These are phyloP conservation scores for Blastocladiella emersonii DNA, from an alignment of 371 early-diverging fungal genomes.

Conservation along the genomic window DNA sequence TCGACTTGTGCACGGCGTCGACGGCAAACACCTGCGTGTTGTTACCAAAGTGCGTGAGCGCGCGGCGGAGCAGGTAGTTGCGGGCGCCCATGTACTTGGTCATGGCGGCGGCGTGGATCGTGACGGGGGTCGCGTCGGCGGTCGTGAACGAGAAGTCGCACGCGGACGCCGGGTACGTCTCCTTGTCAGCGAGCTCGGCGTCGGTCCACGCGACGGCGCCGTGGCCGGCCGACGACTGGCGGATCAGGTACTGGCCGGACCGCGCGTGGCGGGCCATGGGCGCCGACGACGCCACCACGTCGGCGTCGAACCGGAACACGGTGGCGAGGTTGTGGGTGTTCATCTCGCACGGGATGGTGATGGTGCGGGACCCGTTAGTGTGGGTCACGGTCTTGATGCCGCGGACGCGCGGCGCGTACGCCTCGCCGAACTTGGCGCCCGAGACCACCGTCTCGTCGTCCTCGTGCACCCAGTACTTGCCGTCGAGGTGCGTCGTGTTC, in stretches of 20 bases:
- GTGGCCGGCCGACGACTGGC: neutral
- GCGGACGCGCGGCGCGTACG: neutral
- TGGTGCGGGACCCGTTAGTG: neutral
- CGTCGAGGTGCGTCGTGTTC: neutral
- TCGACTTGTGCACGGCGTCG: neutral
- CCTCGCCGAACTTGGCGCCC: neutral
- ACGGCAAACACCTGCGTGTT: neutral
- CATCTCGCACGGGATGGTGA: conserved; percentile 4
- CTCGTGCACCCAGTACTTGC: neutral
- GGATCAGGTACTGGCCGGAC: neutral
- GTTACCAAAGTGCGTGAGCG: neutral
- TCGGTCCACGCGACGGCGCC: neutral
- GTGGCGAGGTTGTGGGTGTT: neutral
- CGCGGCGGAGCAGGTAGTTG: neutral
- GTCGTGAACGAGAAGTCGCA: neutral
- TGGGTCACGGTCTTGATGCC: neutral
- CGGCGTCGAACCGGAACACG: conserved; percentile 3
- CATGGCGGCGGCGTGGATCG: neutral
- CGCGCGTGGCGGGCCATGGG: neutral
- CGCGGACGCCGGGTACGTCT: neutral
- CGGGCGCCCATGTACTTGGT: neutral
- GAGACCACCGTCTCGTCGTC: neutral
- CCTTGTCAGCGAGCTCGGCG: neutral
- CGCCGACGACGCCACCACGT: neutral
- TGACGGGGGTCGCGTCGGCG: neutral